Conservation (phyloP, 345 rosid species). For the Xanthoceras sorbifolium region DNA sequence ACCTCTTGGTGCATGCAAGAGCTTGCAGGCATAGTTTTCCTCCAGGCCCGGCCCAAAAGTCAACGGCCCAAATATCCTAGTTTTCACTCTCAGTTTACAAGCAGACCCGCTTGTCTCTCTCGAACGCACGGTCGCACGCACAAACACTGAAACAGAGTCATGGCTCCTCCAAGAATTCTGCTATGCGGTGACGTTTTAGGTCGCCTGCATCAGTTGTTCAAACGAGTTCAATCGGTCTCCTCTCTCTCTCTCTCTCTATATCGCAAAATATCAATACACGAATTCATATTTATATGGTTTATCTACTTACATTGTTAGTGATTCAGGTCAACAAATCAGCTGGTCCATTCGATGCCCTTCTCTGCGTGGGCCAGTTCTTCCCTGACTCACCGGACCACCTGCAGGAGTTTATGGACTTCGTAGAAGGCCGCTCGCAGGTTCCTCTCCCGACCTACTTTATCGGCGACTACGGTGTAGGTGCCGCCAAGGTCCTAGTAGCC, state of each 20-base stretch:
- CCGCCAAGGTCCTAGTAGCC: conserved; percentile 53
- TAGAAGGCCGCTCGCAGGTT: conserved; percentile 62
- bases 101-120: too few relatives aligned
- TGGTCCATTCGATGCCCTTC: conserved; percentile 77
- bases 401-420: conserved; percentile 59
- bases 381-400: conserved; percentile 60
- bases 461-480: conserved; percentile 81
- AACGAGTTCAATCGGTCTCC: conserved; percentile 82
- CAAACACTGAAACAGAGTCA: conserved; percentile 21
- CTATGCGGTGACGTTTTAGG: conserved; percentile 89
- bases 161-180: conserved; percentile 79
- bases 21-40: too few relatives aligned
- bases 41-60: neutral
- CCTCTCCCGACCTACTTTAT: conserved; percentile 87
- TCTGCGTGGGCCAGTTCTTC: conserved; percentile 90
- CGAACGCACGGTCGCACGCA: too few relatives aligned
- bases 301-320: conserved; percentile 1
- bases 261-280: neutral
- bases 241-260: neutral
- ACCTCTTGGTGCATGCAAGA: too few relatives aligned
- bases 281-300: neutral
- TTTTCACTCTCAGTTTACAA: too few relatives aligned
- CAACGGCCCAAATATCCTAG: neutral
- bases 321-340: conserved; percentile 77
- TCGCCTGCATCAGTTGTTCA: conserved; percentile 79